Conservation (phyloP, 148 eudicot species). For the Oxyria digyna region DNA sequence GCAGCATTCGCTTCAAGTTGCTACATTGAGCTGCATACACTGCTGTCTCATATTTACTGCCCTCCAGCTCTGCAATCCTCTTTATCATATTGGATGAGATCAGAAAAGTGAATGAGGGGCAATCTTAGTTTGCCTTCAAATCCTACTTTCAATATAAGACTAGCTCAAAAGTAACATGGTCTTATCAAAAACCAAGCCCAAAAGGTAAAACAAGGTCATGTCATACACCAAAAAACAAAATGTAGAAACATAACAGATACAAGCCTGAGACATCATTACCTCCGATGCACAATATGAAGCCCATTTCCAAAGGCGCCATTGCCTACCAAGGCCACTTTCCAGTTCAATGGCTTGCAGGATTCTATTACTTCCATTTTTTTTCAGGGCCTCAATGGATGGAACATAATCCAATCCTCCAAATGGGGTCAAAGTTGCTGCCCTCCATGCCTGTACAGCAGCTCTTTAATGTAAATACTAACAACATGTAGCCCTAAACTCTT, state of each 20-base stretch:
- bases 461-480: conserved; percentile 9
- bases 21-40: conserved; percentile 83
- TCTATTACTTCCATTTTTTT: conserved; percentile 78
- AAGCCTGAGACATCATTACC: conserved; percentile 24
- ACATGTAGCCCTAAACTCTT: background rate
- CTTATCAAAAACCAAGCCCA: background rate
- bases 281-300: conserved; percentile 90
- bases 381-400: conserved; percentile 66
- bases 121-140: background rate
- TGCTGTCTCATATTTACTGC: conserved; percentile 86
- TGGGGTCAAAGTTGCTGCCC: conserved; percentile 72
- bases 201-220: background rate
- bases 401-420: conserved; percentile 65
- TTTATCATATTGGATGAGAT: conserved; percentile 19
- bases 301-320: conserved; percentile 97
- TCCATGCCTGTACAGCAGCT: conserved; percentile 67
- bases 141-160: background rate
- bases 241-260: background rate
- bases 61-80: conserved; percentile 85
- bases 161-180: background rate
- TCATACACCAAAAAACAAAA: background rate
- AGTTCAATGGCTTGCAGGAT: conserved; percentile 78
- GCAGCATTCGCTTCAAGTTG: conserved; percentile 78
- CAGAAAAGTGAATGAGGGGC: conserved; percentile 7
- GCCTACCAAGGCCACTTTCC: conserved; percentile 82